A percentile compares a stretch with the other conserved stretches of the same genome.
Conservation (phyloP, 2,329 filamentous ascomycete genomes). For the Stachybotrys chlorohalonatus region DNA sequence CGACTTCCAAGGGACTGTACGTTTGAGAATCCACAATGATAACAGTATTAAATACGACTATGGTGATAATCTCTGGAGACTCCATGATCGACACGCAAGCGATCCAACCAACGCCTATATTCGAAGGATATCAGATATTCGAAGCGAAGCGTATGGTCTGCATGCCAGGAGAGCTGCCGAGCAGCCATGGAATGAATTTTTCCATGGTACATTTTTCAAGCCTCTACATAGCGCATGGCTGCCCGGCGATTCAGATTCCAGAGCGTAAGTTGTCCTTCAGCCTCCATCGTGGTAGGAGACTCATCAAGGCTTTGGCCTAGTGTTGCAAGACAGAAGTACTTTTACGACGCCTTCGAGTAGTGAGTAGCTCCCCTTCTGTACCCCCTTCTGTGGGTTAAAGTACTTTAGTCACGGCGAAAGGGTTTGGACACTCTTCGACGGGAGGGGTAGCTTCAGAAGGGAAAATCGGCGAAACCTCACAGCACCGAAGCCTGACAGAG, state of each 20-base stretch:
- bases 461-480: background rate
- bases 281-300: background rate
- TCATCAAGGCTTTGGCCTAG: background rate
- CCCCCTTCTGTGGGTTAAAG: background rate
- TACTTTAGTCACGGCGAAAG: background rate
- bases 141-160: background rate
- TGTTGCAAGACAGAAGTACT: background rate
- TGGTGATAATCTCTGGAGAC: too few species aligned
- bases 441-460: background rate
- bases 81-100: background rate
- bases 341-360: background rate
- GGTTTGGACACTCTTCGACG: background rate
- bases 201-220: background rate
- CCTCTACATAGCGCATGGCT: background rate
- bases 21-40: background rate
- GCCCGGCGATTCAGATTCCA: background rate
- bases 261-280: background rate
- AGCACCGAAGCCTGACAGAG: background rate
- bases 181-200: background rate
- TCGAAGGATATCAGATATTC: background rate
- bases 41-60: background rate
- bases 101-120: background rate
- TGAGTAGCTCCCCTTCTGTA: background rate
- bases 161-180: background rate
- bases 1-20: background rate